Evolutionary conservation across 2,329 filamentous ascomycete genomes (phyloP).

Genomic region (Cytospora paraplurivora): DNA sequence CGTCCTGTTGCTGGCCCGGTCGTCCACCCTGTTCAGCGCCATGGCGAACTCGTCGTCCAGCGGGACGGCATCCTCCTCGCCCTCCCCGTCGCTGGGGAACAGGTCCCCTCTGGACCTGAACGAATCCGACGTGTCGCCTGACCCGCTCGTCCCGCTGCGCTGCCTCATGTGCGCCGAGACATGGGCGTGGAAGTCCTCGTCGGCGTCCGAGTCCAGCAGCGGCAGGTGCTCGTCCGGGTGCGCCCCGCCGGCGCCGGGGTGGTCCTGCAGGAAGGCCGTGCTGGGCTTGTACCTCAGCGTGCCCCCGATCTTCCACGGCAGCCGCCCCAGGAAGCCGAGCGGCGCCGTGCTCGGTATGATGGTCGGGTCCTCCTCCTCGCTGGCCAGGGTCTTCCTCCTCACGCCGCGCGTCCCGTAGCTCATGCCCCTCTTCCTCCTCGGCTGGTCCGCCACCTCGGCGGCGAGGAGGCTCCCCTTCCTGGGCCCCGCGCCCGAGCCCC

Average conservation of each 20-base stretch:
- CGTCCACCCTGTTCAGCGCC: constrained; percentile 73
- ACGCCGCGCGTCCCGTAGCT: constrained; percentile 76
- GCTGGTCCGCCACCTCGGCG: constrained; percentile 61
- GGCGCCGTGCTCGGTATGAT: constrained; percentile 87
- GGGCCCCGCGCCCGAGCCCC: constrained; percentile 56
- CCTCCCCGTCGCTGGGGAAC: constrained; percentile 82
- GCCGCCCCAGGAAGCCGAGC: constrained; percentile 78
- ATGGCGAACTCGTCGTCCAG: constrained; percentile 91
- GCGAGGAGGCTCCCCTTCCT: constrained; percentile 32
- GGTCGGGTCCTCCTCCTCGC: constrained; percentile 71
- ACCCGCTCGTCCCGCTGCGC: constrained; percentile 77
- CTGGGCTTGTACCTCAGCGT: constrained; percentile 87
- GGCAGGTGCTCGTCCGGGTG: constrained; percentile 65
- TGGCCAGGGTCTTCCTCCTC: constrained; percentile 44
- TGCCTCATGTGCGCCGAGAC: constrained; percentile 48
- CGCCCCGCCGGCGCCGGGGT: constrained; percentile 59
- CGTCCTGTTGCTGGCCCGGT: constrained; percentile 69
- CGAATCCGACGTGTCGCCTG: constrained; percentile 81
- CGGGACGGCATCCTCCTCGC: constrained; percentile 91
- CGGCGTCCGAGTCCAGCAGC: constrained; percentile 60
- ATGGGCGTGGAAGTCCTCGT: constrained; percentile 45
- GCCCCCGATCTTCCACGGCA: constrained; percentile 84
- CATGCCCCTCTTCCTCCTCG: constrained; percentile 77
- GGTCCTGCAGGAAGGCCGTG: constrained; percentile 85
- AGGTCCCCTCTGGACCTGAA: constrained; percentile 86